phyloP scores from a whole-genome alignment of 225 moss, liverwort and hornwort genomes.

The Sphagnum tenellum region DNA sequence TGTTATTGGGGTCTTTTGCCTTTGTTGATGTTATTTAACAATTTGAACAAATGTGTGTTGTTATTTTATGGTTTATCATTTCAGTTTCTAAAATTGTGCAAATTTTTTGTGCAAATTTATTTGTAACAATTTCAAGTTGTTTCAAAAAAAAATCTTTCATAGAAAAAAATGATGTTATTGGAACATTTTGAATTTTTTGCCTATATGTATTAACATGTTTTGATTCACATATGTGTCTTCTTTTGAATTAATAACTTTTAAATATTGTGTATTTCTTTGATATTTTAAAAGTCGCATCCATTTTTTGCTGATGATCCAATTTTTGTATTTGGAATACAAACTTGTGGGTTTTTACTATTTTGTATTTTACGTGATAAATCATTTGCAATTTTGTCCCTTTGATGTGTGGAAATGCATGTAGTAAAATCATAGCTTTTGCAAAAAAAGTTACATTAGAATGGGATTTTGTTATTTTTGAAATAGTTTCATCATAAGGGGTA shows the following conservation, averaged over 20 bases:
- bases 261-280: not conserved
- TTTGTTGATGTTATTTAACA: too few relatives aligned
- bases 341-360: not conserved
- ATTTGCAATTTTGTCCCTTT: not conserved
- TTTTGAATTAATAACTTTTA: not conserved
- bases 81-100: too few relatives aligned
- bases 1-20: too few relatives aligned
- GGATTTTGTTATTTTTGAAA: not conserved
- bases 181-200: not conserved
- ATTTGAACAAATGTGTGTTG: too few relatives aligned
- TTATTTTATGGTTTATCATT: too few relatives aligned
- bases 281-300: not conserved
- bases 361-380: not conserved
- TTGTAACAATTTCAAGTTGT: too few relatives aligned
- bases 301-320: too few relatives aligned
- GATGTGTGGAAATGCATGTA: too few relatives aligned
- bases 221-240: not conserved
- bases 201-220: not conserved
- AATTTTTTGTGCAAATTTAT: not conserved
- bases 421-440: too few relatives aligned
- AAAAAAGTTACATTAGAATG: too few relatives aligned
- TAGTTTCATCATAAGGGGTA: not conserved
- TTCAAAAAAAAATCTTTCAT: too few relatives aligned
- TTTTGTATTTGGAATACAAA: too few relatives aligned
- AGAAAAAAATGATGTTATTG: not conserved